Evolutionary conservation across 2,329 filamentous ascomycete species (phyloP).

Genomic region (Pleurostoma richardsiae): DNA sequence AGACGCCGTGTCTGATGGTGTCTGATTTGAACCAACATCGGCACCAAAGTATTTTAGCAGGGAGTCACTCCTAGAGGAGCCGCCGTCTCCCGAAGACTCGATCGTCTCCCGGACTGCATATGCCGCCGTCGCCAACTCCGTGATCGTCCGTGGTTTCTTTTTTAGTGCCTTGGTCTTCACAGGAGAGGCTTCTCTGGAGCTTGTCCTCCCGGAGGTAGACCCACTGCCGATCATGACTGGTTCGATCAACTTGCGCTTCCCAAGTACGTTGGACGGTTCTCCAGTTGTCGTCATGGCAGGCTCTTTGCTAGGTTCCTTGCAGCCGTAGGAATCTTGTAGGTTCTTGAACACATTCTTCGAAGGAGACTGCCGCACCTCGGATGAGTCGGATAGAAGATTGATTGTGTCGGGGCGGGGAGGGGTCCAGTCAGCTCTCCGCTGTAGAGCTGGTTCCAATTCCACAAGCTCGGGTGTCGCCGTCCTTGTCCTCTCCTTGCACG

Average conservation of each 20-base stretch:
- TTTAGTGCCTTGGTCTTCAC: constrained; percentile 49
- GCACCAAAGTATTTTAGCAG: constrained; percentile 39
- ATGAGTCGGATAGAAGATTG: constrained; percentile 1
- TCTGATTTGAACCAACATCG: constrained; percentile 23
- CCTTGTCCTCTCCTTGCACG: constrained; percentile 16
- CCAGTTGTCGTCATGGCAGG: constrained; percentile 11
- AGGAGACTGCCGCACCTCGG: not conserved
- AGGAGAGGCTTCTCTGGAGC: constrained; percentile 16
- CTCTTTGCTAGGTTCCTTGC: constrained; percentile 14
- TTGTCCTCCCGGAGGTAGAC: not conserved
- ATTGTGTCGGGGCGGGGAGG: constrained; percentile 44
- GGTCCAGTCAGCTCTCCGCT: constrained; percentile 62
- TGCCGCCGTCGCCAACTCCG: constrained; percentile 68
- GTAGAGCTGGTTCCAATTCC: constrained; percentile 42
- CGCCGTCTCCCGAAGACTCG: constrained; percentile 11
- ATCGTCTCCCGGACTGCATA: constrained; percentile 42
- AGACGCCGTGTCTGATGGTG: constrained; percentile 20
- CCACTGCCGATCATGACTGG: constrained; percentile 31
- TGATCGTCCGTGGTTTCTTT: constrained; percentile 74
- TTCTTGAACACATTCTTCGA: constrained; percentile 32
- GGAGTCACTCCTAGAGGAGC: constrained; percentile 22
- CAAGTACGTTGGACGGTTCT: constrained; percentile 28
- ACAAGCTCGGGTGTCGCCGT: constrained; percentile 21
- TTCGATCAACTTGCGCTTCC: constrained; percentile 54
- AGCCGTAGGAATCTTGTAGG: constrained; percentile 37